These are phyloP conservation scores for Eucalyptus erythrocorys DNA, from an alignment of 345 rosid species.

Conservation along the genomic window DNA sequence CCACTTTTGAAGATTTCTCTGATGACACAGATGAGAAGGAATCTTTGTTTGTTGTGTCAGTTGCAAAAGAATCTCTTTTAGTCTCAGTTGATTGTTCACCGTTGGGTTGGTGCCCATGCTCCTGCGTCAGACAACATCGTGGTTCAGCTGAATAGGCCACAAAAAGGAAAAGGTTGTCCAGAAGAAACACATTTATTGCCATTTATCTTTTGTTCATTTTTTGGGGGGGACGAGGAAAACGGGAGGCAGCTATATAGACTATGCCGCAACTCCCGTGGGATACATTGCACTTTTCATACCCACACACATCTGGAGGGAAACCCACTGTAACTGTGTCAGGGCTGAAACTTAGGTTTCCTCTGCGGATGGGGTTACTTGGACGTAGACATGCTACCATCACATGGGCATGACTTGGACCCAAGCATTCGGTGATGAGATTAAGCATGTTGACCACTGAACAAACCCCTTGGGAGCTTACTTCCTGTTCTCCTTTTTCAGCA, in stretches of 20 bases:
- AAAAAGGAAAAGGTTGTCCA: not conserved
- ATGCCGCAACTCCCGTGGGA: not conserved
- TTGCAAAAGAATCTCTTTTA: conserved; percentile 17
- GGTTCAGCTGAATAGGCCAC: not conserved
- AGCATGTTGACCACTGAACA: not conserved
- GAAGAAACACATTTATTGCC: not conserved
- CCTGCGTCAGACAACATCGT: conserved; percentile 5
- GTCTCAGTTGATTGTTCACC: conserved; percentile 21
- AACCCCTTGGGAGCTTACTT: not conserved
- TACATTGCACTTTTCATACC: not conserved
- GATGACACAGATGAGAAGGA: conserved; percentile 36
- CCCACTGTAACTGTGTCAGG: not conserved
- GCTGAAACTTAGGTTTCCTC: not conserved
- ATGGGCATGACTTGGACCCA: not conserved
- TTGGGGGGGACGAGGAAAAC: not conserved
- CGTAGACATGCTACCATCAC: not conserved
- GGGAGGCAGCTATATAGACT: not conserved
- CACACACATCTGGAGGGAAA: not conserved
- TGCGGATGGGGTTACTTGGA: not conserved
- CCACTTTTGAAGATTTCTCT: conserved; percentile 32
- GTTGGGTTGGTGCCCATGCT: conserved; percentile 9
- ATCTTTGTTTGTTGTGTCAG: conserved; percentile 10
- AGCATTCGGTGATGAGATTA: not conserved
- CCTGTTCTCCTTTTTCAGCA: not conserved
- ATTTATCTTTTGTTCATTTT: not conserved